Percentiles rank a stretch among this genome's conserved stretches.
phyloP scores from a whole-genome alignment of 1,139 yeast species.

The Debaryomyces subglobosus region DNA sequence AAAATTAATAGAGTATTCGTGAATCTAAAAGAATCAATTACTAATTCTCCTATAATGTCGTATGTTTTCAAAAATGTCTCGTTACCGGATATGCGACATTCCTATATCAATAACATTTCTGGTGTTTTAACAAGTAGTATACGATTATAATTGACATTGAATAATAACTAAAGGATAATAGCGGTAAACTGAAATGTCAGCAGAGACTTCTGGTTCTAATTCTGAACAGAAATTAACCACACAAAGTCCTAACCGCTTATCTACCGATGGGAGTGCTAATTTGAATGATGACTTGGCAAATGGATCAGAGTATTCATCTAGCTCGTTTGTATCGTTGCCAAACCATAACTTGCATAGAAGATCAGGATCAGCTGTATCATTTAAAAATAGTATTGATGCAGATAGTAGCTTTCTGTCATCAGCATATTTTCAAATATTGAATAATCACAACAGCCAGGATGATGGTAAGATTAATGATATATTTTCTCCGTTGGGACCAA shows the following conservation, averaged over 20 bases:
- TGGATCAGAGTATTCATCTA: conserved; percentile 29
- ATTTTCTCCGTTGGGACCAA: conserved; percentile 72
- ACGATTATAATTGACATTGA: neutral
- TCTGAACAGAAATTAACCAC: neutral
- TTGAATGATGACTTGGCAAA: conserved; percentile 44
- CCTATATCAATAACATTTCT: neutral
- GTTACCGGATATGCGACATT: neutral
- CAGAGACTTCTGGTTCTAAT: conserved; percentile 11
- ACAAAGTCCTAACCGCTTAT: conserved; percentile 14
- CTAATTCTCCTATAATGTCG: neutral
- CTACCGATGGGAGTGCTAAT: conserved; percentile 36
- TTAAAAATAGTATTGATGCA: conserved; percentile 41
- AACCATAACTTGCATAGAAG: conserved; percentile 14
- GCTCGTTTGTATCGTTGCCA: conserved; percentile 20
- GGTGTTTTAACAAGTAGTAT: neutral
- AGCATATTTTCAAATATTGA: conserved; percentile 30
- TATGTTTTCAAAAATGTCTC: neutral
- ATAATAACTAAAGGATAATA: neutral
- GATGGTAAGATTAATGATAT: conserved; percentile 17
- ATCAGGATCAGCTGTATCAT: conserved; percentile 21
- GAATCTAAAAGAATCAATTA: neutral
- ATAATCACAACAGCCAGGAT: conserved; percentile 21
- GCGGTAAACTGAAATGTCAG: neutral
- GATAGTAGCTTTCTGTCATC: conserved; percentile 40
- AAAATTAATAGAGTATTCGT: neutral